Conservation (phyloP, 306 rosid genomes). For the Ochetophila trinervis region DNA sequence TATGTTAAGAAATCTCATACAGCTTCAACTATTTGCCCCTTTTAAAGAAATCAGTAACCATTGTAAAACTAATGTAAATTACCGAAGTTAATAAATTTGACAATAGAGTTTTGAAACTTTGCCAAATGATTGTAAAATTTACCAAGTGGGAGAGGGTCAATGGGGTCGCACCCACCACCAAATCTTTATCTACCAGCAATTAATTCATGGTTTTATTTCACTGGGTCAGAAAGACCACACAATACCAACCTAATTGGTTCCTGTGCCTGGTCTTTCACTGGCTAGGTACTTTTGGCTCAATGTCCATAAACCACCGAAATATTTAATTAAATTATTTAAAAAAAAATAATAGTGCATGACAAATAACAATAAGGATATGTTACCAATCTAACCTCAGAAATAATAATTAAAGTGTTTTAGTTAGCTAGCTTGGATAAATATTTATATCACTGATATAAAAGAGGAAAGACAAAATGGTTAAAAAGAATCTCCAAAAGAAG, state of each 20-base stretch:
- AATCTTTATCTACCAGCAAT: conserved; percentile 25
- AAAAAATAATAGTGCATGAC: neutral
- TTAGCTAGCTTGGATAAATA: no score
- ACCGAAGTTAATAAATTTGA: neutral
- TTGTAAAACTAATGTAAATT: neutral
- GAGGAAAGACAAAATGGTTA: neutral
- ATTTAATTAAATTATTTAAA: neutral
- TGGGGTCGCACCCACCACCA: conserved; percentile 35
- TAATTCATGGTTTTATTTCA: conserved; percentile 18
- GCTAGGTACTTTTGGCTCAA: conserved; percentile 4
- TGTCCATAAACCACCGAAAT: neutral
- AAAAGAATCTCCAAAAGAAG: conserved; percentile 23
- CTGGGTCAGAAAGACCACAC: conserved; percentile 23
- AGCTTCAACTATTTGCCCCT: no score
- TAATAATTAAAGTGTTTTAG: no score
- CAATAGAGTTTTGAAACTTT: no score
- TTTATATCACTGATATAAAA: neutral
- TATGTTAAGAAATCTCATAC: no score
- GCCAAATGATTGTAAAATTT: conserved; percentile 16
- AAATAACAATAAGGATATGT: neutral
- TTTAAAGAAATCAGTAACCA: no score
- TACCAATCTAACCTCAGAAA: conserved; percentile 15
- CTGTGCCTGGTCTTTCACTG: no score
- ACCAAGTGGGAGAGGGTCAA: conserved; percentile 22
- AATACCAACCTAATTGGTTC: conserved; percentile 9